Conservation (phyloP, 345 rosid species). For the Firmiana major region DNA sequence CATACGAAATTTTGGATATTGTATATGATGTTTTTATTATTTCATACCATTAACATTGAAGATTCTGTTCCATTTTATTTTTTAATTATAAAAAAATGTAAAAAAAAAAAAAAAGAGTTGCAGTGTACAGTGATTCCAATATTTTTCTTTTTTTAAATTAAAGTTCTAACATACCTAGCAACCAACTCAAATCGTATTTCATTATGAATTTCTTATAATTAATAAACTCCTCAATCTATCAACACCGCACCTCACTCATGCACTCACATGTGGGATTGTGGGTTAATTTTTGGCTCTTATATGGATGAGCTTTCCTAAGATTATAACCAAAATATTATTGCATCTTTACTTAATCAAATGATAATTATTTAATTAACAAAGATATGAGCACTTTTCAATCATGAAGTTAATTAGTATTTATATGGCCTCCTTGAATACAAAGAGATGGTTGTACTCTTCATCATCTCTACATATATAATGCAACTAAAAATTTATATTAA, state of each 20-base stretch:
- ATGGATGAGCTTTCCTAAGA: neutral
- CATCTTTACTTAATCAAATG: neutral
- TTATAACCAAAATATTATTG: neutral
- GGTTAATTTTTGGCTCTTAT: conserved; percentile 13
- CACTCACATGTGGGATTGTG: conserved; percentile 10
- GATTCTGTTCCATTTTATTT: no score
- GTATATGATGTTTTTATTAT: no score
- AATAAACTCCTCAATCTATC: neutral
- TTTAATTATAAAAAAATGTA: neutral
- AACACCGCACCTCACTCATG: neutral
- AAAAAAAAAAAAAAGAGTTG: neutral
- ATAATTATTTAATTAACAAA: neutral
- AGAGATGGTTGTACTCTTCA: conserved; percentile 4
- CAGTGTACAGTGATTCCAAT: neutral
- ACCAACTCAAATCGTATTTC: neutral
- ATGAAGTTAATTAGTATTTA: neutral
- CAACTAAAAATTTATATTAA: neutral
- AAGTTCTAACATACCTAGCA: neutral
- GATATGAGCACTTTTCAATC: conserved; percentile 13
- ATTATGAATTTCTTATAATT: neutral
- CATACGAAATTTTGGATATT: no score
- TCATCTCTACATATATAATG: conserved; percentile 2
- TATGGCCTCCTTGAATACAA: neutral
- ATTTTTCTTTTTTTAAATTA: neutral
- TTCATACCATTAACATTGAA: no score